These are phyloP conservation scores for Ganoderma multipileum DNA, from an alignment of 1,284 basidiomycete species.

Conservation along the genomic window DNA sequence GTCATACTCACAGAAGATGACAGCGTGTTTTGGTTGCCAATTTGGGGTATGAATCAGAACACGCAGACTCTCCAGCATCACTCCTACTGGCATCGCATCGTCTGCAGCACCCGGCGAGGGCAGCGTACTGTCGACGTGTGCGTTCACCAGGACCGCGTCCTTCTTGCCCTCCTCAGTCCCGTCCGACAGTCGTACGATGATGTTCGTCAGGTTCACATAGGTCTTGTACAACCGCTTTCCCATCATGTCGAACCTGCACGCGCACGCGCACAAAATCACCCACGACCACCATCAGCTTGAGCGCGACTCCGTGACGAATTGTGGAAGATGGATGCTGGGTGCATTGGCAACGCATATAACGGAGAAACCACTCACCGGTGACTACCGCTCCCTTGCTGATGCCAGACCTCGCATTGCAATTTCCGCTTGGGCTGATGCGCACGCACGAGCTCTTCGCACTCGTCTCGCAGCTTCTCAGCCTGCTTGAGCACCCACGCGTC, in stretches of 20 bases:
- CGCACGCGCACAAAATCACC: background rate
- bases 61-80: conserved; percentile 91
- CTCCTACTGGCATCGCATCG: conserved; percentile 86
- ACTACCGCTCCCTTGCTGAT: conserved; percentile 84
- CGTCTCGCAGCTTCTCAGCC: conserved; percentile 62
- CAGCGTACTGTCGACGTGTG: conserved; percentile 88
- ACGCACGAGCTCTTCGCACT: conserved; percentile 65
- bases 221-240: conserved; percentile 88
- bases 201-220: conserved; percentile 88
- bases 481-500: conserved; percentile 85
- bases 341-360: background rate
- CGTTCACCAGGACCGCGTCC: conserved; percentile 87
- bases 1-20: conserved; percentile 79
- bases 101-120: conserved; percentile 89
- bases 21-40: conserved; percentile 80
- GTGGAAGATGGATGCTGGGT: background rate
- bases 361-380: conserved; percentile 68
- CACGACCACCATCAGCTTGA: background rate
- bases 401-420: conserved; percentile 87
- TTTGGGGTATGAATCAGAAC: conserved; percentile 79
- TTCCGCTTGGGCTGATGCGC: conserved; percentile 57
- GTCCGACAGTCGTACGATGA: conserved; percentile 89
- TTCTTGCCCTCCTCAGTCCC: conserved; percentile 77
- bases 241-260: conserved; percentile 84
- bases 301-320: background rate